These are phyloP conservation scores for Cladophialophora yegresii DNA, from an alignment of 2,329 filamentous ascomycete species.

Conservation along the genomic window DNA sequence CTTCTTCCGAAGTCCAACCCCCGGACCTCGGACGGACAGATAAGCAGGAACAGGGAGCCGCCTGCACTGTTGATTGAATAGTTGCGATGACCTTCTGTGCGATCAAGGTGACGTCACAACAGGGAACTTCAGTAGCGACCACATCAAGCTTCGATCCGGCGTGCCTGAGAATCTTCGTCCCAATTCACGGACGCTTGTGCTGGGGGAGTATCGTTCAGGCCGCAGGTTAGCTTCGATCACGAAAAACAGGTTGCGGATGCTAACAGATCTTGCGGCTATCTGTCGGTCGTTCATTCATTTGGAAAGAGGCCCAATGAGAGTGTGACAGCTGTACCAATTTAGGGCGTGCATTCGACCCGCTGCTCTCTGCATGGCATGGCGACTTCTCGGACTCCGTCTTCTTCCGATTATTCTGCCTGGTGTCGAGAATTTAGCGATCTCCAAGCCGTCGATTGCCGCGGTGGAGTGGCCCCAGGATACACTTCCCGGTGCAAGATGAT, in stretches of 20 bases:
- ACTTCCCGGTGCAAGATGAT: neutral
- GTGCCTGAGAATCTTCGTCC: neutral
- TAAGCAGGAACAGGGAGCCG: neutral
- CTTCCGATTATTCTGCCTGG: neutral
- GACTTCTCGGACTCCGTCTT: constrained; percentile 2
- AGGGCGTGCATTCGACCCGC: neutral
- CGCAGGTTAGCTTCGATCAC: no score
- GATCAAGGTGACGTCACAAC: neutral
- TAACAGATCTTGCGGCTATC: neutral
- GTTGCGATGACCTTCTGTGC: neutral
- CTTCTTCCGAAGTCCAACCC: no score
- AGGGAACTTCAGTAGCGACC: neutral
- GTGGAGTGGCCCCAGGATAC: neutral
- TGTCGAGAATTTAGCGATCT: neutral
- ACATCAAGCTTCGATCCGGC: neutral
- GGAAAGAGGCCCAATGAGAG: neutral
- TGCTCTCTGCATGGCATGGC: neutral
- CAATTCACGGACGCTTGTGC: neutral
- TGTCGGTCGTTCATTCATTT: neutral
- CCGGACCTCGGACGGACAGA: neutral
- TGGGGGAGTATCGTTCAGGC: neutral
- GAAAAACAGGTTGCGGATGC: neutral
- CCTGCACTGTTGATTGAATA: neutral
- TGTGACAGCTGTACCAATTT: neutral
- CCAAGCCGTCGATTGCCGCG: neutral